phyloP scores from a whole-genome alignment of 768 basidiomycete genomes.

The Cyathus striatus region DNA sequence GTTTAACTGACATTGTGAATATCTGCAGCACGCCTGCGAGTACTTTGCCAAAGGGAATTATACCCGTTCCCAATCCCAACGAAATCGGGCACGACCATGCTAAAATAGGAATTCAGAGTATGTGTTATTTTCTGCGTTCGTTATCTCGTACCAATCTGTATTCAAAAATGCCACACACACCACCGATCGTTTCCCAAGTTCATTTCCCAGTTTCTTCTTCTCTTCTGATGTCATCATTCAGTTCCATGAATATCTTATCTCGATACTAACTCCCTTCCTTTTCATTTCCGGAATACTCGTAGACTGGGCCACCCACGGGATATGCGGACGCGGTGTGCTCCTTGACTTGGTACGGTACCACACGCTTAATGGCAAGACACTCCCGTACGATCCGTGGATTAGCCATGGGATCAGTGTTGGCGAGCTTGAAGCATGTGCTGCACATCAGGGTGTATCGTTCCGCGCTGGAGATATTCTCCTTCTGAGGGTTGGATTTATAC shows the following conservation, averaged over 20 bases:
- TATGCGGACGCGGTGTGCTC: constrained; percentile 63
- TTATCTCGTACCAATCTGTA: too few relatives aligned
- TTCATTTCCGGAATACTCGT: background rate
- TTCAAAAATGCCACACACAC: too few relatives aligned
- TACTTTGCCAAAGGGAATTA: constrained; percentile 37
- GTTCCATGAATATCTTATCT: too few relatives aligned
- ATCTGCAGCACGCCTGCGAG: constrained; percentile 34
- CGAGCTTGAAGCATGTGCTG: constrained; percentile 55
- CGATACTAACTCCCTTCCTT: too few relatives aligned
- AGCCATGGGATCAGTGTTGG: constrained; percentile 45
- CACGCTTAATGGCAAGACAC: constrained; percentile 26
- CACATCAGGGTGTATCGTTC: constrained; percentile 53
- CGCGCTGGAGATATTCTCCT: constrained; percentile 57
- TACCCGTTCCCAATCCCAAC: constrained; percentile 43
- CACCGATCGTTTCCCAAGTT: too few relatives aligned
- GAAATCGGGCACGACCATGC: constrained; percentile 40
- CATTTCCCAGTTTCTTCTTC: too few relatives aligned
- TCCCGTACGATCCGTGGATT: constrained; percentile 65
- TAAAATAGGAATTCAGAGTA: constrained; percentile 66
- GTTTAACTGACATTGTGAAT: background rate
- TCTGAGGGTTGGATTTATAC: constrained; percentile 57
- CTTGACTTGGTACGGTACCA: constrained; percentile 58
- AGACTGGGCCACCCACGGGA: constrained; percentile 73
- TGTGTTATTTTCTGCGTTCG: too few relatives aligned
- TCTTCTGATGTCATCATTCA: too few relatives aligned